Evolutionary conservation across 768 basidiomycete species (phyloP), one percentile per base, ranked within the genome.

Genomic region (Auricularia cornea): DNA sequence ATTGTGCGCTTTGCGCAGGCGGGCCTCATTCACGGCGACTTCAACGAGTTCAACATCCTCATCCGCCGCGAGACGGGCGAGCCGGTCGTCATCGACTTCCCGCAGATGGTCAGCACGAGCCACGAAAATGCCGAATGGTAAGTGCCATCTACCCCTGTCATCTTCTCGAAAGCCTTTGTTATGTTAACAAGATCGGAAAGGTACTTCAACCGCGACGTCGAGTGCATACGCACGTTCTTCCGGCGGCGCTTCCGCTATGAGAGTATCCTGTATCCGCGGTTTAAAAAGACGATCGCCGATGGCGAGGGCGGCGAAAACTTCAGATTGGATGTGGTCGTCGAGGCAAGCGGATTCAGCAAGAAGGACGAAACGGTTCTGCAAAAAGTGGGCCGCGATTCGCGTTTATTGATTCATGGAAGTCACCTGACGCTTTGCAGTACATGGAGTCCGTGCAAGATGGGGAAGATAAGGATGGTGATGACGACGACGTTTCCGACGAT

Each of bases 131-230:
- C 97, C 4, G 97, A 98, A 78, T 97, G 90, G 93, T 94, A 68
- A 74, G 86, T 67, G 23, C 52, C 35, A 38, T 57, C 20, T n/a
- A n/a, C n/a, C n/a, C n/a, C n/a, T n/a, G n/a, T n/a, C n/a, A n/a
- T n/a, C n/a, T n/a, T n/a, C n/a, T n/a, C n/a, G n/a, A n/a, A n/a
- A n/a, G n/a, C n/a, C n/a, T n/a, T n/a, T n/a, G n/a, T n/a, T n/a
- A n/a, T n/a, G n/a, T n/a, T n/a, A n/a, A n/a, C n/a, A n/a, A n/a
- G n/a, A n/a, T n/a, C 29, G 35, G 26, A 41, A 56, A 33, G 95
- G 92, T 99, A 97, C 77, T 99, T 99, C 77, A 96, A 98, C 74
- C 88, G 97, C 26, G 97, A 99, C 74, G 97, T 99, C 8, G 89
- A 96, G 64, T 98, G 97, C 73, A 94, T 99, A 68, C 84, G 94